phyloP scores from a whole-genome alignment of 306 rosid genomes.

The Argentina anserina region DNA sequence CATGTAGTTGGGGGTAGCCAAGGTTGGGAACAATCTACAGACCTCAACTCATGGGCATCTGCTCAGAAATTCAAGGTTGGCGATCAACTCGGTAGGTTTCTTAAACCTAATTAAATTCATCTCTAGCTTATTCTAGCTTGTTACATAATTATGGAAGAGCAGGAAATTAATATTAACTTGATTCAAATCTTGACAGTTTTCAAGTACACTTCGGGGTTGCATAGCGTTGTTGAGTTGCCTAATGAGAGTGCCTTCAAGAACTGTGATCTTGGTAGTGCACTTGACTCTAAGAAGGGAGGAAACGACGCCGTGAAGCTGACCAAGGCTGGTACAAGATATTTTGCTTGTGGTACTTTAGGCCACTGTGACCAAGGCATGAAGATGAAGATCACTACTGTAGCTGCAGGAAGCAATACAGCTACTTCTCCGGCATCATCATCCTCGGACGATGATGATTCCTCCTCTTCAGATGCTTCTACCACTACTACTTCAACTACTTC shows the following conservation, averaged over 20 bases:
- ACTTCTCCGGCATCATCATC: slow-evolving; percentile 42
- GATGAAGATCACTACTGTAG: slow-evolving; percentile 44
- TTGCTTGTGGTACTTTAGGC: slow-evolving; percentile 75
- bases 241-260: slow-evolving; percentile 61
- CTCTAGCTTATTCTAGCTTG: not conserved
- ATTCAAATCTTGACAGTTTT: slow-evolving; percentile 44
- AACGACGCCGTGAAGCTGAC: slow-evolving; percentile 47
- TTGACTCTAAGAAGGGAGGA: slow-evolving; percentile 56
- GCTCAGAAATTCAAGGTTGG: slow-evolving; percentile 70
- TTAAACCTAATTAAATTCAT: not conserved
- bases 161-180: not conserved
- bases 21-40: slow-evolving; percentile 84
- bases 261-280: slow-evolving; percentile 51
- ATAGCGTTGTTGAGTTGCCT: slow-evolving; percentile 57
- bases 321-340: slow-evolving; percentile 58
- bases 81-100: slow-evolving; percentile 72
- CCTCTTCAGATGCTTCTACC: slow-evolving; percentile 29
- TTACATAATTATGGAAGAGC: not conserved
- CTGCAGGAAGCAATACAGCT: slow-evolving; percentile 35
- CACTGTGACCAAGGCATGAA: slow-evolving; percentile 89
- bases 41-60: slow-evolving; percentile 66
- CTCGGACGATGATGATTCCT: slow-evolving; percentile 23
- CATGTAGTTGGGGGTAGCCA: slow-evolving; percentile 81
- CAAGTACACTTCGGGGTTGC: slow-evolving; percentile 71
- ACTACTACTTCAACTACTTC: slow-evolving; percentile 13